Percentiles rank a stretch among this genome's conserved stretches.
Conservation (phyloP, 768 basidiomycete species). For the Gloeostereum incarnatum region DNA sequence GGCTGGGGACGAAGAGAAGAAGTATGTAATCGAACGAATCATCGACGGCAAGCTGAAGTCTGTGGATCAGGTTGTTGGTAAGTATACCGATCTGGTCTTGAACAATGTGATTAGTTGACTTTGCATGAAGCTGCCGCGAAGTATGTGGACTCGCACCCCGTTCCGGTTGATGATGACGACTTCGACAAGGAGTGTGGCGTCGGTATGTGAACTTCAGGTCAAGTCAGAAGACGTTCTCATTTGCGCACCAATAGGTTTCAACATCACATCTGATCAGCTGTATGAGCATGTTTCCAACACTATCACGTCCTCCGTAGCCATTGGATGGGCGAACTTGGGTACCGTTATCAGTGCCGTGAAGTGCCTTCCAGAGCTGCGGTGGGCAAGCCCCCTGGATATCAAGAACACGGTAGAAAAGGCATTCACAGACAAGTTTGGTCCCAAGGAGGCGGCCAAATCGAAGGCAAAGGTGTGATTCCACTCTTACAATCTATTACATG, state of each 20-base stretch:
- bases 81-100: conserved; percentile 13
- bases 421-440: conserved; percentile 62
- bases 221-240: too few species aligned
- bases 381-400: conserved; percentile 78
- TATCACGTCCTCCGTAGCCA: conserved; percentile 39
- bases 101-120: conserved; percentile 1
- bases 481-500: not conserved
- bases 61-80: conserved; percentile 83
- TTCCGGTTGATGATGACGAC: conserved; percentile 55
- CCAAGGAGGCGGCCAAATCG: conserved; percentile 55
- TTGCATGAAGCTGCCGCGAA: conserved; percentile 58
- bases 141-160: conserved; percentile 52
- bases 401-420: conserved; percentile 72
- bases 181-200: conserved; percentile 83
- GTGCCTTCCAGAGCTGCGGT: conserved; percentile 53
- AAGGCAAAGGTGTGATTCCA: conserved; percentile 48
- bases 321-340: conserved; percentile 75
- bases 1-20: conserved; percentile 43
- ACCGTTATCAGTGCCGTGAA: conserved; percentile 57
- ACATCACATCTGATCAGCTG: conserved; percentile 61
- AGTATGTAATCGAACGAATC: conserved; percentile 60
- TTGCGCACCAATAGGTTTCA: conserved; percentile 41
- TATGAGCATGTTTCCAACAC: conserved; percentile 44
- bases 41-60: conserved; percentile 65
- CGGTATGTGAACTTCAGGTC: conserved; percentile 40